Percentiles rank a stretch among this genome's conserved stretches.
Conservation (phyloP, 768 basidiomycete genomes). For the Hygrophoropsis aurantiaca region DNA sequence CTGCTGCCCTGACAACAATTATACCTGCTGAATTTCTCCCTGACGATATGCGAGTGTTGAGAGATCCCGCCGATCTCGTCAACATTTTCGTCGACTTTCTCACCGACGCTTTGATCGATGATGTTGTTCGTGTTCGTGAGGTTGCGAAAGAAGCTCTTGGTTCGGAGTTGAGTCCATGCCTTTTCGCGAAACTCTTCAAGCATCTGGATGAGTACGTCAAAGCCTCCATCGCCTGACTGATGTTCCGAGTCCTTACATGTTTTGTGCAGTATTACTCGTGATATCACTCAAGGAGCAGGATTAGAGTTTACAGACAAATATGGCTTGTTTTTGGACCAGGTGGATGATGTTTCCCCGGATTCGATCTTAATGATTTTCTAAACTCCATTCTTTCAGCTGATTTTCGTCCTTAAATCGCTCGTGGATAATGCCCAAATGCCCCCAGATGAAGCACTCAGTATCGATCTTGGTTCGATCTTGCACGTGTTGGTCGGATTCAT, state of each 20-base stretch:
- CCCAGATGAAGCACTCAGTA: slow-evolving; percentile 58
- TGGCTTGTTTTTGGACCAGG: slow-evolving; percentile 72
- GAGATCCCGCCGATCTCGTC: slow-evolving; percentile 57
- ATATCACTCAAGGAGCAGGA: slow-evolving; percentile 47
- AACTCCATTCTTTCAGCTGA: slow-evolving; percentile 48
- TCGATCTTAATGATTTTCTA: background rate
- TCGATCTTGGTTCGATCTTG: slow-evolving; percentile 64
- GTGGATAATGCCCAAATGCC: slow-evolving; percentile 67
- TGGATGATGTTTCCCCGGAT: slow-evolving; percentile 21
- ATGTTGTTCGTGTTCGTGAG: slow-evolving; percentile 69
- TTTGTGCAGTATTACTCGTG: slow-evolving; percentile 45
- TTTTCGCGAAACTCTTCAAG: slow-evolving; percentile 67
- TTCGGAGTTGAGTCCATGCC: slow-evolving; percentile 67
- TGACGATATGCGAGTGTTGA: slow-evolving; percentile 66
- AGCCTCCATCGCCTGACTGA: background rate
- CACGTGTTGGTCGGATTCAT: slow-evolving; percentile 64
- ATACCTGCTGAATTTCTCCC: slow-evolving; percentile 63
- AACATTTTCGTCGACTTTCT: slow-evolving; percentile 66
- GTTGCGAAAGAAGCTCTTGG: slow-evolving; percentile 80
- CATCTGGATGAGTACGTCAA: slow-evolving; percentile 70
- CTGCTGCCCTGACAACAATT: slow-evolving; percentile 48
- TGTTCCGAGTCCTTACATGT: background rate
- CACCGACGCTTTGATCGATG: slow-evolving; percentile 66
- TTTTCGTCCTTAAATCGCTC: slow-evolving; percentile 72
- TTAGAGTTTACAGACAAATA: slow-evolving; percentile 39